Base-by-base conservation (phyloP, 306 rosid species). In the Lagenaria siceraria region DNA sequence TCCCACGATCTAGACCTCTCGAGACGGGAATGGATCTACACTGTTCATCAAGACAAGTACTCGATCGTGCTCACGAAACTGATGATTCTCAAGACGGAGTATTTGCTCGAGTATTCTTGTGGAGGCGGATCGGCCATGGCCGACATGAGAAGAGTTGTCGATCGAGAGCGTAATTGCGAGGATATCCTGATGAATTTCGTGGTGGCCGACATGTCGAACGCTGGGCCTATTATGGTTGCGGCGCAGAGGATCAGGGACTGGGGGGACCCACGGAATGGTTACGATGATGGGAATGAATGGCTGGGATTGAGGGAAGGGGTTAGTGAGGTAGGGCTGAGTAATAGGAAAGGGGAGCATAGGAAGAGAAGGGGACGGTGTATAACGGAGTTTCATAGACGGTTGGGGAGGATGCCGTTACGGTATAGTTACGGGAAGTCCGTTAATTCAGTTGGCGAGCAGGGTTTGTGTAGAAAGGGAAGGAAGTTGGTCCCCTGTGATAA, bases 61-160 rank as follows among this genome's bases (percentile, higher is more conserved):
- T 93, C 98, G 8, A 91, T 93, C 48, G 80, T 93, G 59, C 94
- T 93, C 22, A 93, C 97, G 17, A 93, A 91, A 81, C 87, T 90
- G 56, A 89, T 94, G 97, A 54, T 90, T 3, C 56, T 94, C 21
- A 85, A 76, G 19, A 82, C 42, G 1, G 81, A 76, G 6, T 91
- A 91, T 61, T 35, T 94, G 66, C 84, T 65, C 81, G 79, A 22
- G 71, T 94, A 91, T 68, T 85, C 88, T 68, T 94, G 98, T 22
- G 83, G 42, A 38, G 93, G 94, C 51, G 94, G 90, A 43, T 11
- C 78, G 3, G 73, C 55, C 36, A 88, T 84, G 90, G 79, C 7
- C 6, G 76, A 36, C 62, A 77, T 84, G 95, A 88, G 95, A 82
- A 81, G 76, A 42, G 51, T 78, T 8, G 97, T 91, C 52, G 94